Base-by-base conservation (phyloP, 208 protist genomes). In the Paratrypanosoma confusum region DNA sequence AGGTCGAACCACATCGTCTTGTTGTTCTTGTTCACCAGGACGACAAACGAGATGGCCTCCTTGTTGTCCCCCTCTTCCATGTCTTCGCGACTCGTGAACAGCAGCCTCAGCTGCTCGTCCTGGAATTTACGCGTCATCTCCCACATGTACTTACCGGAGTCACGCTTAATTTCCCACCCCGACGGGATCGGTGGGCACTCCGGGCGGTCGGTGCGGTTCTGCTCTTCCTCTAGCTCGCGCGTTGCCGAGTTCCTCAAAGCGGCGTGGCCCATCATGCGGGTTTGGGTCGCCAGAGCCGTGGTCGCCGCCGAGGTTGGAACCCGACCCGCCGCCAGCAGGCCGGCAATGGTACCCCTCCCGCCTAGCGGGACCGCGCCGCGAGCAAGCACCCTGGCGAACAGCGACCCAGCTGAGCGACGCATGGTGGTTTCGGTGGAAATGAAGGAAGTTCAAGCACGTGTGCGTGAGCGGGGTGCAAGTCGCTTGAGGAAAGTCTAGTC, bases 211-310 rank as follows among this genome's bases (percentile, higher is more conserved):
- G 54, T 69, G 35, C 83, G 79, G 39, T 64, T 62, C 54, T 76
- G 65, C 63, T 93, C 85, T 38, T 90, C 85, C 47, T 86, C 72
- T 33, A 93, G 39, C 66, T 93, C 78, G 32, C 65, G 65, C 22
- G 64, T 67, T 10, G 64, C 71, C 8, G 64, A 65, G 5, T 75
- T 65, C 8, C 62, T 55, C 13, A 93, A 60, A 10, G 54, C 63
- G 23, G 59, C 57, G 51, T 83, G 44, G 35, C 66, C 67, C 11
- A 68, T 77, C 27, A 60, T 66, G 39, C 83, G 83, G 13, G 18
- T 40, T 16, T n/a, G 20, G 8, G 36, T 40, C 13, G 36, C 36
- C 13, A 40, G 8, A 16, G 36, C 36, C 13, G n/a, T 21, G 36
- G n/a, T 8, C 20, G 36, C 29, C n/a, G n/a, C n/a, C n/a, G n/a